Evolutionary conservation across 2,329 filamentous ascomycete species (phyloP), one percentile per base, ranked within the genome.

Genomic region (Fusarium marasasianum): DNA sequence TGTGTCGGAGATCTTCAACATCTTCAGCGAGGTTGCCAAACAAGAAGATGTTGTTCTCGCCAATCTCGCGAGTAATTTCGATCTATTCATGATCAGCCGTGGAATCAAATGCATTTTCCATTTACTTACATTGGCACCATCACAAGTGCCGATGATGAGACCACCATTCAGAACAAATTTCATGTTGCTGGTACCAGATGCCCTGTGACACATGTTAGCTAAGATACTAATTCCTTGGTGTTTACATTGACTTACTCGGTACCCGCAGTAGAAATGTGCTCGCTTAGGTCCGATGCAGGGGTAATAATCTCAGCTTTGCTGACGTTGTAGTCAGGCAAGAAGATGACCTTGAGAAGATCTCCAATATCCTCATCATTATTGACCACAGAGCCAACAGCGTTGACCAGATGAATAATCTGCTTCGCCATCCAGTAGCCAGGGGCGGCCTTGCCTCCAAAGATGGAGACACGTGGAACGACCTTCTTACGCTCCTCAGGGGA

Each of bases 351-450:
- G 80, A 99, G 89, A 37, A 97, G 87, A 80, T 98, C 96, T 38
- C 96, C 96, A 80, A 98, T 92, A 40, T 98, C 96, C 48, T 91
- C 87, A 79, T 99, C 96, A 45, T 94, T 93, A 86, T 99, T 99
- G 77, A 99, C 92, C 6, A 98, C 93, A 22, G 91, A 86, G 8
- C 94, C 95, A 33, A 98, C 96, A 71, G 91, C 92, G 86, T 98
- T 98, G 87, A 99, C 92, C 65, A 99, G 89, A 81, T 98, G 96
- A 78, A 99, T 99, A 76, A 98, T 95, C 45, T 96, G 97, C 90
- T 99, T 99, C 43, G 96, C 96, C 96, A 98, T 99, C 96, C 96
- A 99, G 87, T 99, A 99, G 22, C 96, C 96, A 1, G 96, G 96
- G 5, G 96, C 96, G 33, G 96, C 96, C 86, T 99, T 99, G 78